These are phyloP conservation scores for Exidia glandulosa DNA, from an alignment of 768 basidiomycete species.

Conservation along the genomic window DNA sequence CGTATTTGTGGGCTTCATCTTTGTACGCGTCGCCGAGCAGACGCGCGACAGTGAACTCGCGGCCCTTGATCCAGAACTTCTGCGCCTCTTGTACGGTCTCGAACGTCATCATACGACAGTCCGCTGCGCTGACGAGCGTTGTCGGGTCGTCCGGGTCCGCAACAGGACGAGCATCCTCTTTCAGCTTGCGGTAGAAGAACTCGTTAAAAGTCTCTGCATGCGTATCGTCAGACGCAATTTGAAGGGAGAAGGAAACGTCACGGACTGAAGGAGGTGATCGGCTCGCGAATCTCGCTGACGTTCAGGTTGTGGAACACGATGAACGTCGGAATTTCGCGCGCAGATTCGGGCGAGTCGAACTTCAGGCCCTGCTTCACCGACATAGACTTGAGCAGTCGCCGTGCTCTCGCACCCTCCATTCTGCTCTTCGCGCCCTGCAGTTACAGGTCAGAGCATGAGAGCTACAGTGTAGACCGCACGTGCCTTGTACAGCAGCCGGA, in stretches of 20 bases:
- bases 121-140: constrained; percentile 79
- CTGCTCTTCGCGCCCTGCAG: constrained; percentile 64
- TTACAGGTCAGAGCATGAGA: neutral
- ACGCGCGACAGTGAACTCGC: constrained; percentile 74
- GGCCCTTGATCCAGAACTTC: constrained; percentile 90
- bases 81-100: constrained; percentile 80
- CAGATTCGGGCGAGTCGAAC: constrained; percentile 80
- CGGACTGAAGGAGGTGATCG: constrained; percentile 73
- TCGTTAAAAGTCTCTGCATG: constrained; percentile 80
- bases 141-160: constrained; percentile 62
- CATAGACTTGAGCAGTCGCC: constrained; percentile 74
- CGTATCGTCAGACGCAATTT: neutral
- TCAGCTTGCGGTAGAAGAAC: constrained; percentile 91
- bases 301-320: constrained; percentile 85
- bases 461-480: constrained; percentile 5
- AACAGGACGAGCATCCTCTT: constrained; percentile 65
- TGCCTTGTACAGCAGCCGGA: constrained; percentile 82
- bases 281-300: constrained; percentile 71
- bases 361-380: constrained; percentile 92
- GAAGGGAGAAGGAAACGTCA: constrained; percentile 6
- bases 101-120: constrained; percentile 95
- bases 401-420: constrained; percentile 81
- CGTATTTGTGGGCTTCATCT: constrained; percentile 55
- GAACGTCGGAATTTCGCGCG: constrained; percentile 73
- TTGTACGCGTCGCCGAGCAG: constrained; percentile 74